phyloP scores from a whole-genome alignment of 2,329 filamentous ascomycete genomes.

The Bipolaris sorokiniana region DNA sequence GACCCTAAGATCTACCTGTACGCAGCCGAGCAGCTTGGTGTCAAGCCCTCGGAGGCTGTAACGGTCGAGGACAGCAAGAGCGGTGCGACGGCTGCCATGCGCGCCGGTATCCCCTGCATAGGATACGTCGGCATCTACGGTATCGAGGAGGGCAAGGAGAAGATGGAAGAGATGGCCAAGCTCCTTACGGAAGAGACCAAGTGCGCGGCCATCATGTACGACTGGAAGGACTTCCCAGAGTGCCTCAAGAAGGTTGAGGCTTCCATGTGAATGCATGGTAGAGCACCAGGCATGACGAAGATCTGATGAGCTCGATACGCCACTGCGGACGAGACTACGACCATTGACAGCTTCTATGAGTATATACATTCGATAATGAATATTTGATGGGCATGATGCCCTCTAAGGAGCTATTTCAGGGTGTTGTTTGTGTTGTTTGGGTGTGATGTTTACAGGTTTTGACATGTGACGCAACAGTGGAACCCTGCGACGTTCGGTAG shows the following conservation, averaged over 20 bases:
- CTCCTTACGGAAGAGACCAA: conserved; percentile 57
- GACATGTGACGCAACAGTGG: conserved; percentile 14
- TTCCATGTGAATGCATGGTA: conserved; percentile 35
- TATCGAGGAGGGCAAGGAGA: conserved; percentile 51
- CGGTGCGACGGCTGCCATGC: conserved; percentile 76
- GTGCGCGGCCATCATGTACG: conserved; percentile 57
- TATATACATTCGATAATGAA: conserved; percentile 17
- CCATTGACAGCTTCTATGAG: conserved; percentile 23
- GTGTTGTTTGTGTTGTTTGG: neutral
- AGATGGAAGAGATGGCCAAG: conserved; percentile 58
- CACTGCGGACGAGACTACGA: conserved; percentile 26
- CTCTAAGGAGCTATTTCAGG: neutral
- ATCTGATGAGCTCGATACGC: conserved; percentile 23
- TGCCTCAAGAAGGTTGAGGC: conserved; percentile 57
- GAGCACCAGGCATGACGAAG: conserved; percentile 7
- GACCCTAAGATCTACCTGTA: conserved; percentile 87
- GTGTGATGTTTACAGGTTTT: conserved; percentile 9
- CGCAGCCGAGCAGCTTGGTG: conserved; percentile 75
- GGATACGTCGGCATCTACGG: conserved; percentile 77
- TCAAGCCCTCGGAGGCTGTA: conserved; percentile 72
- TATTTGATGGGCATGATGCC: conserved; percentile 7
- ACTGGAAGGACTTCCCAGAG: conserved; percentile 60
- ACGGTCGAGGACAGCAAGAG: conserved; percentile 90
- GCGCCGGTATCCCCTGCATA: conserved; percentile 79
- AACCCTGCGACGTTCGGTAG: conserved; percentile 3